Percentiles rank a stretch among this genome's conserved stretches.
Conservation (phyloP, 1,139 yeast genomes). For the Nakaseomyces kungkrabaensis region DNA sequence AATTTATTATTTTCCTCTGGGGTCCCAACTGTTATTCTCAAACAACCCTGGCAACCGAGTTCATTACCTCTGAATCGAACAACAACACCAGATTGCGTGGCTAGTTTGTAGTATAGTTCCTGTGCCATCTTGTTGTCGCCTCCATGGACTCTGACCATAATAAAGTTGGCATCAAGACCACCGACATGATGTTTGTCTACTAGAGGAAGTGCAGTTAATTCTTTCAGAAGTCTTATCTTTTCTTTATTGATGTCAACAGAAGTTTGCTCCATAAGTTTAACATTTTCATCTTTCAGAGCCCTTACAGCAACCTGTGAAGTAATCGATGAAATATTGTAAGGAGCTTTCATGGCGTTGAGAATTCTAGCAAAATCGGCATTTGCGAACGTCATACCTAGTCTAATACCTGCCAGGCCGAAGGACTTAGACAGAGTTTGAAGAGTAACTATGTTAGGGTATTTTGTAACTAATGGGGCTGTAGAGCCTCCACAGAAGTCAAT, state of each 20-base stretch:
- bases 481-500: constrained; percentile 81
- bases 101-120: constrained; percentile 55
- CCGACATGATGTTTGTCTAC: constrained; percentile 66
- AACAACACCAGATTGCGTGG: constrained; percentile 65
- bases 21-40: constrained; percentile 84
- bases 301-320: constrained; percentile 69
- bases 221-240: constrained; percentile 43
- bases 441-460: constrained; percentile 75
- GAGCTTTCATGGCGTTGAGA: constrained; percentile 86
- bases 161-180: constrained; percentile 80
- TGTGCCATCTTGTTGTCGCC: constrained; percentile 61
- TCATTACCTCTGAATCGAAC: constrained; percentile 87
- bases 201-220: constrained; percentile 45
- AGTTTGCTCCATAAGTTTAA: constrained; percentile 47
- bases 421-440: constrained; percentile 89
- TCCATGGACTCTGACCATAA: constrained; percentile 55
- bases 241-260: constrained; percentile 45
- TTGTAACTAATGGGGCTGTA: constrained; percentile 68
- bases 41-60: constrained; percentile 76
- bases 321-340: constrained; percentile 81
- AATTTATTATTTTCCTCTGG: constrained; percentile 55
- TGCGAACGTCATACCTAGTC: constrained; percentile 75
- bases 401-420: constrained; percentile 90
- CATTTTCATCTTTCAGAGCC: constrained; percentile 54
- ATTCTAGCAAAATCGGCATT: constrained; percentile 49